Evolutionary conservation across 768 basidiomycete genomes (phyloP).

Genomic region (Hygrocybe coccinea): DNA sequence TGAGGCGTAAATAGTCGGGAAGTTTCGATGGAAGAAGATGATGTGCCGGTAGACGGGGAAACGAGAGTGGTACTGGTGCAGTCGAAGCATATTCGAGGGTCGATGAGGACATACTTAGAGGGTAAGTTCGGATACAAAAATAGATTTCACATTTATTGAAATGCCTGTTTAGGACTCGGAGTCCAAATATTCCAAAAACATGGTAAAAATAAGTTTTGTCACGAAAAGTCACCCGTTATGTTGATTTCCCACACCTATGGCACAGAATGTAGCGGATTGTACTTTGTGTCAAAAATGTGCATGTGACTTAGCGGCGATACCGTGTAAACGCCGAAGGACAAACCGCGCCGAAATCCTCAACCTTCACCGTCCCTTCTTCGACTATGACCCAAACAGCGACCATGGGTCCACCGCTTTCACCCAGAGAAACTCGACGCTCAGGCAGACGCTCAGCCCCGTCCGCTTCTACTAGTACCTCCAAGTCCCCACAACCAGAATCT

Average conservation of each 20-base stretch:
- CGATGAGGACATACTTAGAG: conserved; percentile 35
- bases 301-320: not conserved
- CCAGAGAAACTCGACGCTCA: conserved; percentile 72
- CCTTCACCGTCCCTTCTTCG: conserved; percentile 6
- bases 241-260: no score
- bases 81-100: conserved; percentile 65
- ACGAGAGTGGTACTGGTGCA: conserved; percentile 61
- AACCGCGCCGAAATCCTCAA: not conserved
- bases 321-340: not conserved
- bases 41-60: conserved; percentile 65
- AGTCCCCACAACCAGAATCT: conserved; percentile 69
- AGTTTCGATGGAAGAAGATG: conserved; percentile 58
- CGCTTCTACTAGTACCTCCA: conserved; percentile 60
- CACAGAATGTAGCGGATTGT: not conserved
- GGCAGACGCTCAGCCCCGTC: conserved; percentile 69
- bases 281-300: not conserved
- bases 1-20: conserved; percentile 85
- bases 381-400: conserved; percentile 59
- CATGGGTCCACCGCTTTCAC: conserved; percentile 77
- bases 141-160: no score
- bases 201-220: no score
- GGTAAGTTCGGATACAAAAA: no score
- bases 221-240: no score
- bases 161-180: no score
- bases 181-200: no score